Evolutionary conservation across 1,284 basidiomycete genomes (phyloP), one percentile per base, ranked within the genome.

Genomic region (Microbotryum violaceum): DNA sequence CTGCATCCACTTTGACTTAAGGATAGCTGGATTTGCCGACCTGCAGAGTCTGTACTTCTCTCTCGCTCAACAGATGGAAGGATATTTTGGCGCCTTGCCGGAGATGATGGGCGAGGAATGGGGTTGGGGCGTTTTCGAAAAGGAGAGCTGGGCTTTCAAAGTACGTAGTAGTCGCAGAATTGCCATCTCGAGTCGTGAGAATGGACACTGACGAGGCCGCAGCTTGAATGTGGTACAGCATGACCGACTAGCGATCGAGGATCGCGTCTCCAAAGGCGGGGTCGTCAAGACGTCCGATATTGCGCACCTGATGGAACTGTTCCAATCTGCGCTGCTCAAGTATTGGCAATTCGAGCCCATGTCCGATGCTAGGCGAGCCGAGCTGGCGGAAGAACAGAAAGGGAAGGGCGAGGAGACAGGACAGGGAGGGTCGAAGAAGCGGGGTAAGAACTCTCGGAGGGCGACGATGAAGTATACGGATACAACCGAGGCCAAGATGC

Each of bases 1-100:
- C 74, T 85, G 88, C 57, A 79, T 90, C 42, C 86, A 88, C 71
- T 89, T 90, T 68, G 88, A 90, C 74, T 78, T 90, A 57, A 82
- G 88, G 20, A 88, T 90, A 55, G 82, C 88, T 6, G 88, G 88
- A 0, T 89, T 89, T 70, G 86, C 87, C 2, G 88, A 89, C 71
- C 77, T 89, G 6, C 75, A 81, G 0, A 87, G 87, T 69, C 77
- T 90, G 29, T 89, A 89, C 71, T 80, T 79, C 71, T 84, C 85
- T 61, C 77, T 90, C 33, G 85, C 85, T 66, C 80, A 82, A 56
- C 88, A 89, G 73, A 87, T 89, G 83, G 87, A 89, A 70, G 44
- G 47, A 48, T 90, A 84, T 70, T 89, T 89, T 65, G 82, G 83
- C 67, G 78, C 79, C 42, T 79, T 90, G 23, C 79, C 82, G 2